Conservation (phyloP, 108 stramenopile species). For the Cyclotella cryptica region DNA sequence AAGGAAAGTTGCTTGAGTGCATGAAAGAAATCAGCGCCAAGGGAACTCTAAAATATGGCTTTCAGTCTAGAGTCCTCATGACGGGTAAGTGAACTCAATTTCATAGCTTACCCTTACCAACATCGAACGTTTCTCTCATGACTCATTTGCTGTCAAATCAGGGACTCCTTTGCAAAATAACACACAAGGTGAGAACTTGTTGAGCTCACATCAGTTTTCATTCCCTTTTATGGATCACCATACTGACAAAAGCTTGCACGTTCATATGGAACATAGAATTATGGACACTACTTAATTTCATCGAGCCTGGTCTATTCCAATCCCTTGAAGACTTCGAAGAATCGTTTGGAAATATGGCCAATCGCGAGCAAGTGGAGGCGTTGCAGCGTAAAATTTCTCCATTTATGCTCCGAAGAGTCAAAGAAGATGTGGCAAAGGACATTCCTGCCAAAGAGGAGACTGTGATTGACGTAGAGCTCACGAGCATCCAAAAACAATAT, state of each 20-base stretch:
- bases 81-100: conserved; percentile 40
- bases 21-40: conserved; percentile 92
- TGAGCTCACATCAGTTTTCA: background rate
- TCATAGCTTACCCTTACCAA: no score
- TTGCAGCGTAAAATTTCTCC: conserved; percentile 94
- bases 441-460: conserved; percentile 99
- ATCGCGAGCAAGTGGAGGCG: conserved; percentile 90
- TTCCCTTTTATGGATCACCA: background rate
- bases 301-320: conserved; percentile 94
- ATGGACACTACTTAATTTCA: conserved; percentile 97
- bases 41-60: conserved; percentile 88
- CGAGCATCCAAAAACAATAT: conserved; percentile 98
- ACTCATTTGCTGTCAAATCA: no score
- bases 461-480: conserved; percentile 99
- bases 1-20: conserved; percentile 94
- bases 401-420: conserved; percentile 96
- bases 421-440: conserved; percentile 98
- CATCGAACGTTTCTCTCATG: no score
- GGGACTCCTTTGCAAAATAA: conserved; percentile 99
- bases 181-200: conserved; percentile 40
- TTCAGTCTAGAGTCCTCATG: conserved; percentile 96
- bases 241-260: background rate
- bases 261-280: conserved; percentile 69
- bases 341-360: conserved; percentile 92
- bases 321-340: conserved; percentile 90